Evolutionary conservation across 495 filamentous ascomycete genomes (phyloP).

Genomic region (Hypoxylon lienhwacheense): DNA sequence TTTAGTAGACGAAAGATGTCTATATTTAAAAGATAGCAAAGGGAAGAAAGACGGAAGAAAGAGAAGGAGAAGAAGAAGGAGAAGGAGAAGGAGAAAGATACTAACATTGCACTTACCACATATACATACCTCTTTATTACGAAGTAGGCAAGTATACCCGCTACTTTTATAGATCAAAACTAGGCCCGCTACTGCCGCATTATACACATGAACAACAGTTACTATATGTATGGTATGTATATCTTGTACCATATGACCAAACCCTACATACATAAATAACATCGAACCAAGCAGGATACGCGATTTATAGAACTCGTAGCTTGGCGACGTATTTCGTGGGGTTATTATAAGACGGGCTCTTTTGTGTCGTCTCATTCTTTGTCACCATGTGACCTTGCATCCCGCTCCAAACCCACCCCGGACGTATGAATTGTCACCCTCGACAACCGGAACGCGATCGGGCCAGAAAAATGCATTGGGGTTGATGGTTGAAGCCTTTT

Average conservation of each 20-base stretch:
- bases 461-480: constrained; percentile 4
- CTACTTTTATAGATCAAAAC: constrained; percentile 19
- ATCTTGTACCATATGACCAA: too few relatives aligned
- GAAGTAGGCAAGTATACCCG: too few relatives aligned
- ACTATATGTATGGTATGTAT: too few relatives aligned
- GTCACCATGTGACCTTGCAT: constrained; percentile 12
- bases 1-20: too few relatives aligned
- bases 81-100: neutral
- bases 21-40: too few relatives aligned
- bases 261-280: neutral
- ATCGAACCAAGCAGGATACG: constrained; percentile 6
- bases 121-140: constrained; percentile 16
- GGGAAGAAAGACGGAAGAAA: neutral
- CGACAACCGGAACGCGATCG: constrained; percentile 22
- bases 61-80: neutral
- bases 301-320: constrained; percentile 5
- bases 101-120: neutral
- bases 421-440: constrained; percentile 33
- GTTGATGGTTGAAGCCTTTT: constrained; percentile 3
- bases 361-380: constrained; percentile 17
- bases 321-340: constrained; percentile 24
- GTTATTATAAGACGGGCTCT: constrained; percentile 15
- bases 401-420: neutral
- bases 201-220: constrained; percentile 1
- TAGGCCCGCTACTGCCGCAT: constrained; percentile 17